phyloP scores from a whole-genome alignment of 257 asterid species.

The Nicotiana attenuata region DNA sequence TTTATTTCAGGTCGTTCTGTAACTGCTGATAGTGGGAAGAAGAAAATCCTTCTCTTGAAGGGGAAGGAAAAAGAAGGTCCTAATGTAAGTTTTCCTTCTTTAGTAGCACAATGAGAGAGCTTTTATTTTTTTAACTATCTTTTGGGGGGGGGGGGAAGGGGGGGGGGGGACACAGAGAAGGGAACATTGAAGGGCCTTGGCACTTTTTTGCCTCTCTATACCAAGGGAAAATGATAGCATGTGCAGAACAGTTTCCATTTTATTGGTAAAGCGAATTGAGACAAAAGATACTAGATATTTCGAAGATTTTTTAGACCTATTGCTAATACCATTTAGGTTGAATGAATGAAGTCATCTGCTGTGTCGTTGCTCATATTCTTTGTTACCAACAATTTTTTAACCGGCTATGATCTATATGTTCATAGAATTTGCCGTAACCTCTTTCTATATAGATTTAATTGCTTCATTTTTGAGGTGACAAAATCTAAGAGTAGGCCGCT shows the following conservation, averaged over 20 bases:
- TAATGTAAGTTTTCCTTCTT: conserved; percentile 38
- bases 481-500: neutral
- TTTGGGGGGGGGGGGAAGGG: neutral
- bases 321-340: neutral
- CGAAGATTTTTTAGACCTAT: neutral
- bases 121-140: neutral
- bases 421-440: neutral
- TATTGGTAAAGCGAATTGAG: neutral
- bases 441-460: neutral
- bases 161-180: neutral
- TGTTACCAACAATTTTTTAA: neutral
- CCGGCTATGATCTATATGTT: neutral
- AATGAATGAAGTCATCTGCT: neutral
- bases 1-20: conserved; percentile 31
- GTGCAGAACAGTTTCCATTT: neutral
- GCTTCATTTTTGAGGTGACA: neutral
- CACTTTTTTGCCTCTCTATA: neutral
- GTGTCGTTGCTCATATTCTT: neutral
- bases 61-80: conserved; percentile 77
- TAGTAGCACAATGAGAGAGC: neutral
- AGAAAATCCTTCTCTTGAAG: conserved; percentile 71
- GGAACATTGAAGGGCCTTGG: neutral
- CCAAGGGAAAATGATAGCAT: neutral
- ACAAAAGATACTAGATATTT: neutral
- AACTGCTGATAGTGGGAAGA: conserved; percentile 56